Percentiles rank a stretch among this genome's conserved stretches.
Evolutionary conservation across 305 asterid species (phyloP).

Genomic region (Fraxinus velutina): DNA sequence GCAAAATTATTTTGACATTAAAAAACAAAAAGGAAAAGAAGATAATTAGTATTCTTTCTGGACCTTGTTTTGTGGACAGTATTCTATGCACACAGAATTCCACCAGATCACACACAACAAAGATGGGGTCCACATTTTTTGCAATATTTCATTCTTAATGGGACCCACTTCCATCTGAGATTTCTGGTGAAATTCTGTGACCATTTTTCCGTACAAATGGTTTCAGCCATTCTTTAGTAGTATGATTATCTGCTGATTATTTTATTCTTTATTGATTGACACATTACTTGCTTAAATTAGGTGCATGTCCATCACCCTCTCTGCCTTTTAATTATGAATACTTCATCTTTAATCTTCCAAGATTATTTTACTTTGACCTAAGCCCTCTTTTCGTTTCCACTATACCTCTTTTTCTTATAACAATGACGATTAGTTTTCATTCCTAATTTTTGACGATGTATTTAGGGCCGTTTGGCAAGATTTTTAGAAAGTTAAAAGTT

Average conservation of each 20-base stretch:
- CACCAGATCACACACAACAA: no score
- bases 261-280: not conserved
- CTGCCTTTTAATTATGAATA: not conserved
- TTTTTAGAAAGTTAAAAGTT: no score
- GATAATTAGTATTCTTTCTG: no score
- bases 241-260: not conserved
- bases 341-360: not conserved
- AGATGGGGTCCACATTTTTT: no score
- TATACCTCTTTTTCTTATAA: not conserved
- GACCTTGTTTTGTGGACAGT: no score
- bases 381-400: not conserved
- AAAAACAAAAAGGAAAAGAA: not conserved
- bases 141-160: no score
- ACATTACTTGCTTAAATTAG: not conserved
- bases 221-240: not conserved
- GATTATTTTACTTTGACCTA: not conserved
- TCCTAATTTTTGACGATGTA: no score
- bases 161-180: no score
- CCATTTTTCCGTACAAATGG: no score
- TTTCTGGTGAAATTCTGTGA: no score
- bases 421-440: no score
- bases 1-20: not conserved
- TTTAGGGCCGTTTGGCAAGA: not conserved
- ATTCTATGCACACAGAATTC: no score
- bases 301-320: not conserved